Base-by-base conservation (phyloP, 2,329 filamentous ascomycete genomes). In the Pseudofabraea citricarpa region DNA sequence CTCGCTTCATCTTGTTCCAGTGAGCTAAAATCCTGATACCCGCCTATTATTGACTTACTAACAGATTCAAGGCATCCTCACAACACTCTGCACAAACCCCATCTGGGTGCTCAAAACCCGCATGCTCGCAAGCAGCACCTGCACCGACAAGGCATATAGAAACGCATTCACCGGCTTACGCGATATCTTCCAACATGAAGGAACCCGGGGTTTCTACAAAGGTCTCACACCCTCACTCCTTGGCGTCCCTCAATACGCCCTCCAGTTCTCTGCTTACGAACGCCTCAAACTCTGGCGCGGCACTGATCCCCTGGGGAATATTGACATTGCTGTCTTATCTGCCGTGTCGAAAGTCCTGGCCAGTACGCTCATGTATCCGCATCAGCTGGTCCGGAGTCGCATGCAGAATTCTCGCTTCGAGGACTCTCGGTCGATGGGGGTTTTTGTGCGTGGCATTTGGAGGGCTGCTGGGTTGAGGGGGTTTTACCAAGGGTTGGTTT, bases 21-120 rank as follows among this genome's bases (percentile, higher is more conserved):
- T 29, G 15, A 29, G 26, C 26, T 29, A 12, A 29, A 29, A 15
- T 15, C 15, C 15, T 7, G 15, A 15, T 29, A 15, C 15, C 8
- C 15, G 5, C 12, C 13, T 29, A 29, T 12, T 5, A 5, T 15
- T 29, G 6, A 29, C 26, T 29, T 7, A 13, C 23, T 20, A 20
- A 23, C 15, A n/a, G n/a, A n/a, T n/a, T n/a, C n/a, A n/a, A 38
- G 36, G 36, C 7, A 21, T 38, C 5, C 16, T 38, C 21, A 38
- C 36, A 4, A 10, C 36, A 2, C 12, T 38, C 20, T 23, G 36
- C 19, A 38, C 36, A 38, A 38, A 38, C 23, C 36, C 36, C 20
- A 23, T 38, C 20, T 38, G 36, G 36, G 15, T 38, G 5, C 20
- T 38, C 3, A 38, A 38, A 23, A 38, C 36, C 20, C 20, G 36